phyloP scores from a whole-genome alignment of 371 early-diverging fungal genomes.

The Circinella umbellata region DNA sequence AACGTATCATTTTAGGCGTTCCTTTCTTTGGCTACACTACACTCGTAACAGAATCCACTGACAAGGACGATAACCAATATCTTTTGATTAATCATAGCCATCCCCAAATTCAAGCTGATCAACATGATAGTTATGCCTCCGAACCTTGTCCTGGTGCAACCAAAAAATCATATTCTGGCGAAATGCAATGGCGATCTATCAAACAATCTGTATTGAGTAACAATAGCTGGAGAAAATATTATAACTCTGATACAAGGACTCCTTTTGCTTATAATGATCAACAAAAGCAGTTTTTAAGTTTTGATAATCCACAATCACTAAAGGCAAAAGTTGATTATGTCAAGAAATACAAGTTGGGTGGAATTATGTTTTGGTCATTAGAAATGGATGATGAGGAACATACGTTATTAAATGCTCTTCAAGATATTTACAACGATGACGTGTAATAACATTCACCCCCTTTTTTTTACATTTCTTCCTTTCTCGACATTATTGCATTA shows the following conservation, averaged over 20 bases:
- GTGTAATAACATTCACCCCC: neutral
- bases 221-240: slow-evolving; percentile 28
- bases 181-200: slow-evolving; percentile 34
- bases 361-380: slow-evolving; percentile 63
- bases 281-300: slow-evolving; percentile 55
- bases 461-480: neutral
- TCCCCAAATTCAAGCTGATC: slow-evolving; percentile 27
- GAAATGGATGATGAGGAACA: slow-evolving; percentile 46
- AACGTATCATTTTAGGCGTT: slow-evolving; percentile 57
- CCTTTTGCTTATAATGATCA: slow-evolving; percentile 59
- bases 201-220: slow-evolving; percentile 18
- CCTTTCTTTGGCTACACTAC: slow-evolving; percentile 61
- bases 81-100: slow-evolving; percentile 8
- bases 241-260: slow-evolving; percentile 33
- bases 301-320: slow-evolving; percentile 59
- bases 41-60: slow-evolving; percentile 9
- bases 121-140: slow-evolving; percentile 17
- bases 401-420: slow-evolving; percentile 32
- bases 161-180: slow-evolving; percentile 20
- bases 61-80: neutral
- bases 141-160: slow-evolving; percentile 19
- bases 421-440: slow-evolving; percentile 22
- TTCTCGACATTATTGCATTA: too few species aligned
- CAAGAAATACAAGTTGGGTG: slow-evolving; percentile 47
- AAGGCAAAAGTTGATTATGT: slow-evolving; percentile 53